Percentiles rank a stretch among this genome's conserved stretches.
Evolutionary conservation across 768 basidiomycete genomes (phyloP).

Genomic region (Harrya chromipes): DNA sequence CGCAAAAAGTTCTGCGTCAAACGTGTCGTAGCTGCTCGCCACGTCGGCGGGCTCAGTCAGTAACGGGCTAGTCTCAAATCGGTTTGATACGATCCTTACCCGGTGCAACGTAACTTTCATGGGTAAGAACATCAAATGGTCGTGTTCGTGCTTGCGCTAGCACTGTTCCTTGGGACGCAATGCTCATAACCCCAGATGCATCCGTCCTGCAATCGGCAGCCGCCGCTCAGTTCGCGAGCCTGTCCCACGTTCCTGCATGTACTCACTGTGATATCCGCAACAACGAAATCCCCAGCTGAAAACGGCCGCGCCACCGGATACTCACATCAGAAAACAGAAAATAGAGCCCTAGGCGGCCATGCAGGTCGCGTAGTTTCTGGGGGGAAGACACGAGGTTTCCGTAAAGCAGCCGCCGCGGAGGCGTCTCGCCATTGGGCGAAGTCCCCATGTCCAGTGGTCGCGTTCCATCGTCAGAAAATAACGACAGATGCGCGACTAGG

Average conservation of each 20-base stretch:
- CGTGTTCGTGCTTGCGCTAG: constrained; percentile 73
- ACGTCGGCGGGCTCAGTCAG: constrained; percentile 18
- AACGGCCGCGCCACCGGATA: constrained; percentile 73
- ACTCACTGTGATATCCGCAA: constrained; percentile 74
- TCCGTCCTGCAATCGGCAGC: constrained; percentile 39
- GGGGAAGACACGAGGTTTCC: constrained; percentile 84
- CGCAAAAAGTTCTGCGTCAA: constrained; percentile 56
- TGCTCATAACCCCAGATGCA: constrained; percentile 45
- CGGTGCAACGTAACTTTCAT: constrained; percentile 72
- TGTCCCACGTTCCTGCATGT: constrained; percentile 10
- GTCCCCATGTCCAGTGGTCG: constrained; percentile 64
- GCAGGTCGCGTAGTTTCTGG: constrained; percentile 74
- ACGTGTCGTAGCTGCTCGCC: constrained; percentile 41
- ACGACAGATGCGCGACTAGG: constrained; percentile 77
- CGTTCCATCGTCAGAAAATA: constrained; percentile 67
- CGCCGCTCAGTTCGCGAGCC: constrained; percentile 13
- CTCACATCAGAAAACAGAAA: constrained; percentile 92
- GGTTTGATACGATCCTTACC: constrained; percentile 50
- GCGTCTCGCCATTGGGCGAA: constrained; percentile 41
- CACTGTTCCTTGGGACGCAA: constrained; percentile 57
- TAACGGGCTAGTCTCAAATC: constrained; percentile 15
- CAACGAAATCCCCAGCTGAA: constrained; percentile 70
- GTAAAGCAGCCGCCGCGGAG: constrained; percentile 65
- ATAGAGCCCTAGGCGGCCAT: constrained; percentile 78
- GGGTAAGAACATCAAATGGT: constrained; percentile 74